Evolutionary conservation across 179 eudicot species (phyloP), one percentile per base, ranked within the genome.

Genomic region (Nepenthes alata): DNA sequence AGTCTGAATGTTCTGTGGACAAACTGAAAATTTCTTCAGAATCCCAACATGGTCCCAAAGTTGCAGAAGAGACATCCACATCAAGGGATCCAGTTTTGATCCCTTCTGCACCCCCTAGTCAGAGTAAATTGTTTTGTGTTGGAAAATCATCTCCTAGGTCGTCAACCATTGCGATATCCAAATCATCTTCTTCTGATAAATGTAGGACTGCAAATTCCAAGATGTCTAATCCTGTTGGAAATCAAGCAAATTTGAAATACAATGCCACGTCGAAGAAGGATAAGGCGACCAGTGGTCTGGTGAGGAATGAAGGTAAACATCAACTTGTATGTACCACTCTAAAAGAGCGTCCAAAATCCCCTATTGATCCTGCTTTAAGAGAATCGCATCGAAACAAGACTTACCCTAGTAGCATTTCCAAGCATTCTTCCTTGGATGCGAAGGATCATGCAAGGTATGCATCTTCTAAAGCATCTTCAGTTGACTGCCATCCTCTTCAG

Each of bases 321-420:
- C 88, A 78, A 52, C 68, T 73, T 67, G 62, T 78, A 13, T 77
- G 63, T 66, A 80, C 75, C 64, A 62, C 61, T 13, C 53, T 67
- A 37, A 85, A 82, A 77, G 94, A 84, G 37, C 74, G 64, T 69
- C 56, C 81, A 60, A 87, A 88, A 65, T 70, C 82, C 9, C 71
- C 77, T 5, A 35, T 59, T 41, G 70, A 67, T 73, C 70, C 87
- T 56, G 60, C 67, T 2, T 55, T 65, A 36, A 89, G 83, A 75
- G 59, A 74, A 37, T 79, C 85, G 53, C 83, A 74, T 57, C 67
- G 77, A 49, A 76, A 72, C 73, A 83, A 64, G 83, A 50, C 71
- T 47, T 58, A 75, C 41, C 74, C 61, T 59, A 62, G 76, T 72
- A 62, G 80, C 53, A 73, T 59, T 70, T 65, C 71, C 47, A 87